These are phyloP conservation scores for Ophiostoma quercus DNA, from an alignment of 2,329 filamentous ascomycete genomes.

Conservation along the genomic window DNA sequence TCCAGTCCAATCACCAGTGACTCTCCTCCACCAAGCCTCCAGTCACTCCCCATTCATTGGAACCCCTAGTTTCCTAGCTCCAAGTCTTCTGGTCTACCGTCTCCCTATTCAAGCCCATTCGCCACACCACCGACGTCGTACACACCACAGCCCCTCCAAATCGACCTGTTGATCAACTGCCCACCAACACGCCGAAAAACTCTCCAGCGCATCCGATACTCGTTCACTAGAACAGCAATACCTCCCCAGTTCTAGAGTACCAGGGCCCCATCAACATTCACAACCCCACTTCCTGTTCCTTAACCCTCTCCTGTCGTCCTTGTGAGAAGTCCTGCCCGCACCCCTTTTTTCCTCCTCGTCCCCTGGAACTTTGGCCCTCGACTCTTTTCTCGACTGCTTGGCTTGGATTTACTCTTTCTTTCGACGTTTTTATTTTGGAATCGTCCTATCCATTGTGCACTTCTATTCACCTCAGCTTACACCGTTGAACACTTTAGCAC, in stretches of 20 bases:
- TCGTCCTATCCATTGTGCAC: neutral
- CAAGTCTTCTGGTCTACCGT: too few relatives aligned
- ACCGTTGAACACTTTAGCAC: neutral
- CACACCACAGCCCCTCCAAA: neutral
- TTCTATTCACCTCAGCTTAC: neutral
- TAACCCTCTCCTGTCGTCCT: conserved; percentile 11
- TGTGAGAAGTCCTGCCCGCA: neutral
- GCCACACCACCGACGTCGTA: neutral
- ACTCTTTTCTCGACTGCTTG: conserved; percentile 8
- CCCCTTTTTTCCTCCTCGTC: conserved; percentile 21
- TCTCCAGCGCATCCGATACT: neutral
- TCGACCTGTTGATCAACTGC: neutral
- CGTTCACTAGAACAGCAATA: conserved; percentile 7
- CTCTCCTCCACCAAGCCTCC: conserved; percentile 1
- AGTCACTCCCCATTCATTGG: neutral
- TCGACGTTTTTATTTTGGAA: neutral
- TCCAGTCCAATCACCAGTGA: conserved; percentile 4
- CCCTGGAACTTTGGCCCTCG: neutral
- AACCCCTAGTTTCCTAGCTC: neutral
- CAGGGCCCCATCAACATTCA: conserved; percentile 16
- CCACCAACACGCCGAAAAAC: conserved; percentile 5
- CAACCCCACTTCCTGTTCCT: conserved; percentile 20
- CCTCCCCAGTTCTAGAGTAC: conserved; percentile 5
- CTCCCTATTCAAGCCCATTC: neutral
- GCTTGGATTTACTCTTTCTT: neutral